Conservation (phyloP, 805 yeast genomes). For the Brettanomyces naardenensis region DNA sequence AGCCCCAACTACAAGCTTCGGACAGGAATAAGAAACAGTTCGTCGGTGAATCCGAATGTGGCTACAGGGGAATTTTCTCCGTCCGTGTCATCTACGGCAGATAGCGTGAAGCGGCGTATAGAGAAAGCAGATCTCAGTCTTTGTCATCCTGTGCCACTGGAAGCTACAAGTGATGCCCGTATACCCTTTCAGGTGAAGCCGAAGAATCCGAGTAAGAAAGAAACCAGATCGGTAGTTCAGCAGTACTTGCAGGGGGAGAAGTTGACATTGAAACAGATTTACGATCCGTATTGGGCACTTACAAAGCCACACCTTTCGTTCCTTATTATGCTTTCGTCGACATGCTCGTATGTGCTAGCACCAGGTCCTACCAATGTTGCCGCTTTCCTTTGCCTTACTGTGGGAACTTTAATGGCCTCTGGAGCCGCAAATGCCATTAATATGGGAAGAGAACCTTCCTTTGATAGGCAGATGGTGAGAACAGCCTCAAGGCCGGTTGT, state of each 20-base stretch:
- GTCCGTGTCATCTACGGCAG: conserved; percentile 1
- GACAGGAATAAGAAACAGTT: conserved; percentile 1
- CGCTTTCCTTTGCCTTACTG: conserved; percentile 63
- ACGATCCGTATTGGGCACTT: conserved; percentile 65
- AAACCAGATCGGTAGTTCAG: conserved; percentile 15
- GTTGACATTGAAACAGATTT: conserved; percentile 28
- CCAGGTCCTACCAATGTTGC: conserved; percentile 73
- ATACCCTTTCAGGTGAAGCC: conserved; percentile 54
- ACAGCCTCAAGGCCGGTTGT: conserved; percentile 89
- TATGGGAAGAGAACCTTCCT: conserved; percentile 93
- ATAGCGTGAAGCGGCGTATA: background rate
- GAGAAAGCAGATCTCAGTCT: background rate
- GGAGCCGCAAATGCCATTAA: conserved; percentile 96
- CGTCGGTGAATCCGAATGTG: too few relatives aligned
- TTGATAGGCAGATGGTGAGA: conserved; percentile 79
- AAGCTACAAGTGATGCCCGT: conserved; percentile 7
- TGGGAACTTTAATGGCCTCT: conserved; percentile 82
- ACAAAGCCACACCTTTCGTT: conserved; percentile 87
- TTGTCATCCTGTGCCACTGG: conserved; percentile 30
- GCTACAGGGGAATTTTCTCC: too few relatives aligned
- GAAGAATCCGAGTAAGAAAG: conserved; percentile 19
- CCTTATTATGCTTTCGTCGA: conserved; percentile 82
- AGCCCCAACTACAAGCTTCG: conserved; percentile 18
- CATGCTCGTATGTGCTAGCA: conserved; percentile 88
- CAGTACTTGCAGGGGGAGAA: conserved; percentile 19